Evolutionary conservation across 2,329 filamentous ascomycete species (phyloP).

Genomic region (Purpureocillium lavendulum): DNA sequence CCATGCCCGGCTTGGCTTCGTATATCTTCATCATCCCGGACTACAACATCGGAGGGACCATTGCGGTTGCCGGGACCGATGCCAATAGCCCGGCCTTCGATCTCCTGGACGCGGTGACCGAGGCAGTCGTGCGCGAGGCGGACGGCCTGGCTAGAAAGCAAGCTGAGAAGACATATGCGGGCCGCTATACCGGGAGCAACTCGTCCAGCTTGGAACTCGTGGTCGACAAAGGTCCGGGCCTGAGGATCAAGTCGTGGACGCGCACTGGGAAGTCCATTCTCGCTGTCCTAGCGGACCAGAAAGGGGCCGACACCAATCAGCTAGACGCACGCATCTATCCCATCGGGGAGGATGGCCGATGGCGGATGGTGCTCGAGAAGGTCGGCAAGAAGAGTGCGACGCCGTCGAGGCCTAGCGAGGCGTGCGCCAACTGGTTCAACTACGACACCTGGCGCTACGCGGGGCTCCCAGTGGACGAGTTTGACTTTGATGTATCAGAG

Average conservation of each 20-base stretch:
- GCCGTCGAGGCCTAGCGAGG: neutral
- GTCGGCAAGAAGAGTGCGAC: neutral
- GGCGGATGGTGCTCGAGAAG: slow-evolving; percentile 1
- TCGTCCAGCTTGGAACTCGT: too few species aligned
- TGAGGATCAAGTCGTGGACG: slow-evolving; percentile 2
- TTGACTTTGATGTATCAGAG: slow-evolving; percentile 1
- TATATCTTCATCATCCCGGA: slow-evolving; percentile 18
- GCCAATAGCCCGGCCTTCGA: too few species aligned
- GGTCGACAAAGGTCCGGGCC: slow-evolving; percentile 1
- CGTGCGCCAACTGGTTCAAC: neutral
- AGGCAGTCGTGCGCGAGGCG: too few species aligned
- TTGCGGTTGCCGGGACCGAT: neutral
- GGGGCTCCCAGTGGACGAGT: slow-evolving; percentile 1
- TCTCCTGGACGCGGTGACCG: too few species aligned
- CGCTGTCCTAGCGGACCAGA: too few species aligned
- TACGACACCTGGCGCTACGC: slow-evolving; percentile 1
- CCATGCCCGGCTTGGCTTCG: slow-evolving; percentile 20
- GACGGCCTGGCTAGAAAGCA: too few species aligned
- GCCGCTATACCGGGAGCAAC: too few species aligned
- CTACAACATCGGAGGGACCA: slow-evolving; percentile 16
- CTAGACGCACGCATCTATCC: slow-evolving; percentile 2
- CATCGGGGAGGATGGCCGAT: neutral
- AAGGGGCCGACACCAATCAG: neutral
- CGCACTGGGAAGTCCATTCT: neutral
- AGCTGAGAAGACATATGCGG: too few species aligned